A percentile compares a stretch with the other conserved stretches of the same genome.
These are phyloP conservation scores for Lipomyces orientalis DNA, from an alignment of 805 yeast species.

Conservation along the genomic window DNA sequence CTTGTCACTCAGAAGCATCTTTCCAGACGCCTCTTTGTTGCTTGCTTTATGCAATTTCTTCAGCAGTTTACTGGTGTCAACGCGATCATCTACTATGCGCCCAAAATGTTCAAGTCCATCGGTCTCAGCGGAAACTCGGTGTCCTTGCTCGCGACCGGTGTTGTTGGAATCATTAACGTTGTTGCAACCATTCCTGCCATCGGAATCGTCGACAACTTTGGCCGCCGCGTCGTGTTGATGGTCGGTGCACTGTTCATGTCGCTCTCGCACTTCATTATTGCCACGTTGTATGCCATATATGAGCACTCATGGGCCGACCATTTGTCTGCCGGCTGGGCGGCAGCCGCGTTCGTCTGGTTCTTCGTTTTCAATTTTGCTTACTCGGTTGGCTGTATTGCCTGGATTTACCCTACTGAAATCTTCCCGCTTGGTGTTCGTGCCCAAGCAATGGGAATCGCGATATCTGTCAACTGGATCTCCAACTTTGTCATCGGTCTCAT, in stretches of 20 bases:
- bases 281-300: constrained; percentile 52
- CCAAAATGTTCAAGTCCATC: constrained; percentile 53
- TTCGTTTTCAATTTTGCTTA: constrained; percentile 41
- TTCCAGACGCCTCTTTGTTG: constrained; percentile 27
- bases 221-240: constrained; percentile 68
- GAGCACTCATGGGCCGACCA: constrained; percentile 48
- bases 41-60: constrained; percentile 36
- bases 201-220: constrained; percentile 60
- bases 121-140: constrained; percentile 57
- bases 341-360: constrained; percentile 37
- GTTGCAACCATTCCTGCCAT: constrained; percentile 62
- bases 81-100: constrained; percentile 56
- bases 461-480: constrained; percentile 72
- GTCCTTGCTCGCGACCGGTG: constrained; percentile 52
- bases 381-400: constrained; percentile 42
- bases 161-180: constrained; percentile 55
- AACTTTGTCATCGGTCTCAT: constrained; percentile 52
- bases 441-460: constrained; percentile 64
- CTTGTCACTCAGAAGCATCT: constrained; percentile 29
- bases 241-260: constrained; percentile 69
- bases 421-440: constrained; percentile 72
- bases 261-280: constrained; percentile 48
- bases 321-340: constrained; percentile 37
- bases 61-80: constrained; percentile 52
- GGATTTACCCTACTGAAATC: constrained; percentile 73